Base-by-base conservation (phyloP, 306 rosid genomes). In the Ormosia semicastrata region DNA sequence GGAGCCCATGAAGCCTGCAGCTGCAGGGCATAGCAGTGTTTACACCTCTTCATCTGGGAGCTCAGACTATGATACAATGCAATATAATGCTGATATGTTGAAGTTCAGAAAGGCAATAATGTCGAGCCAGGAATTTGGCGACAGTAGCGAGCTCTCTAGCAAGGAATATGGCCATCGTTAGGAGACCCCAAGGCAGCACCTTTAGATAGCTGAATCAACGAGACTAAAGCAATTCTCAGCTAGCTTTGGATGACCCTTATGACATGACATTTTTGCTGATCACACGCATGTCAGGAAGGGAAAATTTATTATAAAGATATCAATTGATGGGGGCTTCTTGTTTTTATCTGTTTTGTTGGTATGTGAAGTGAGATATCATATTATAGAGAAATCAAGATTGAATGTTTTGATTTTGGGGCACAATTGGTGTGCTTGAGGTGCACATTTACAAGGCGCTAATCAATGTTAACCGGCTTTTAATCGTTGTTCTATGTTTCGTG, bases 71-170 rank as follows among this genome's bases (percentile, higher is more conserved):
- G 91, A 92, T 18, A 74, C 90, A 1, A 74, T 36, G 53, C 86
- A 83, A 1, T 94, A 92, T 71, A 87, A 92, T 14, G 92, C 89
- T 32, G 98, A 94, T 80, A 87, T 94, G 90, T 40, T 77, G 32
- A 94, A 81, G 78, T 89, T 92, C 65, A 89, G 97, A 69, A 54
- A 88, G 59, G 44, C 82, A 46, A 88, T 91, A 5, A 67, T 89
- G 75, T 56, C 87, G 0, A 89, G 91, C 81, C 89, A 85, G 18
- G 97, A 93, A 53, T 91, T 78, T 54, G 75, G 30, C 0, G 60
- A 57, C 15, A 82, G 92, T 72, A 60, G 88, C 30, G 93, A 88
- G 6, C 18, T 89, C 57, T 68, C 93, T 1, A 92, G 90, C 53
- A 81, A 57, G 14, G 92, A 89, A 24, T 63, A 71, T 43, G 4